A percentile compares a stretch with the other conserved stretches of the same genome.
These are phyloP conservation scores for Penstemon newberryi DNA, from an alignment of 257 asterid genomes.

Conservation along the genomic window DNA sequence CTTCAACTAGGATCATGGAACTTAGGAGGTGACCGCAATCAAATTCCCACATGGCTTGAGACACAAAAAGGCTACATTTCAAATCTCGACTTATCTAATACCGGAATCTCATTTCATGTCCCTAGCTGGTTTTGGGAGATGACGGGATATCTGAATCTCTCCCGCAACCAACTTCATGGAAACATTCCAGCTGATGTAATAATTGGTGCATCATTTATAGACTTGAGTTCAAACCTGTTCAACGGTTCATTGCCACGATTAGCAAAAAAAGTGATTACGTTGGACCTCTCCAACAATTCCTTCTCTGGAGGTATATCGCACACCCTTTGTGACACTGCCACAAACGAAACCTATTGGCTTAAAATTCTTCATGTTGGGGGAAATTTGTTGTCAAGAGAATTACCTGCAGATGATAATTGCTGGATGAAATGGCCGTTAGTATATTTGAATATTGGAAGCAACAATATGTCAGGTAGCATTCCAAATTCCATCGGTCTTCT, in stretches of 20 bases:
- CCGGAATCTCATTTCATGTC: slow-evolving; percentile 26
- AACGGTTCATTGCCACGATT: slow-evolving; percentile 36
- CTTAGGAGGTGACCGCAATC: slow-evolving; percentile 18
- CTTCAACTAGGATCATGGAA: slow-evolving; percentile 28
- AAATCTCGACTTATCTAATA: slow-evolving; percentile 23
- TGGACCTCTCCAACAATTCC: slow-evolving; percentile 42
- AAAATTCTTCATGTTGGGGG: slow-evolving; percentile 27
- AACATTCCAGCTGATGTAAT: slow-evolving; percentile 14
- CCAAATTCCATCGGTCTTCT: slow-evolving; percentile 37
- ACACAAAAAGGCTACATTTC: neutral
- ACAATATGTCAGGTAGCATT: slow-evolving; percentile 36
- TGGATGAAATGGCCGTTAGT: slow-evolving; percentile 34
- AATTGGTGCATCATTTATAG: neutral
- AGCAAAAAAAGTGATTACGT: neutral
- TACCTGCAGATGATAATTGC: slow-evolving; percentile 30
- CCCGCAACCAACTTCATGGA: slow-evolving; percentile 36
- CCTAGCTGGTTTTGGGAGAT: slow-evolving; percentile 42
- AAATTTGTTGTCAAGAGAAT: slow-evolving; percentile 32
- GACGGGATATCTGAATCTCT: neutral
- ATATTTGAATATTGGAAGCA: slow-evolving; percentile 32
- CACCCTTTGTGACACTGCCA: slow-evolving; percentile 27
- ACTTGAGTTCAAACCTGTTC: slow-evolving; percentile 37
- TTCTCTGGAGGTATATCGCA: slow-evolving; percentile 28
- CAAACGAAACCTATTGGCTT: neutral
- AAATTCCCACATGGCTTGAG: slow-evolving; percentile 36